Base-by-base conservation (phyloP, 345 rosid species). In the Jatropha curcas region DNA sequence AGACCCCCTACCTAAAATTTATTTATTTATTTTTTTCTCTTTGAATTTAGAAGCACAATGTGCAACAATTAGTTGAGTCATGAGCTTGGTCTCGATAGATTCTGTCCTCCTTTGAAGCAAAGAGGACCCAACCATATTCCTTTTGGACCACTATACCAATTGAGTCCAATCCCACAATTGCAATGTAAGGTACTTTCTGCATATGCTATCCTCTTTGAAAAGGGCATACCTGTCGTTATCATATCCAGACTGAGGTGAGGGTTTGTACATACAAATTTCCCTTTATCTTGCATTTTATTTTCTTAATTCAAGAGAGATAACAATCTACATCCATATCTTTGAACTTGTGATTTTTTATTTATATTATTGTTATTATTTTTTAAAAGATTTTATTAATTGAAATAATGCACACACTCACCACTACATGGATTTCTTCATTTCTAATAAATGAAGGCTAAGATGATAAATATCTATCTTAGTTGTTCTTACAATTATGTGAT, bases 41-140 rank as follows among this genome's bases (percentile, higher is more conserved):
- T 33, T 39, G n/a, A n/a, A n/a, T n/a, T n/a, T n/a, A n/a, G n/a
- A n/a, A 17, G 41, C 7, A 50, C 13, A 50, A 27, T 5, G 48
- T 20, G 4, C 31, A n/a, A n/a, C 53, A 68, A 41, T 43, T 11
- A 48, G 22, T 58, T 20, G 10, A 16, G 28, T 6, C 4, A 10
- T 62, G 52, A 59, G 39, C 50, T 17, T 34, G 20, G 19, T 41
- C 48, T 22, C 11, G 24, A 3, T 19, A 46, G 30, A 37, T 37
- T 30, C 30, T 10, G 24, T 53, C 74, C 41, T 64, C 11, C 24
- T 61, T 53, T 3, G 70, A 68, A 56, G 81, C 74, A 55, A 68
- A 7, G 48, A 56, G 56, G 71, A 60, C 34, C 52, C 62, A 50
- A 20, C 45, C 45, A 0, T 33, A 17, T 28, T n/a, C 67, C 3